phyloP scores from a whole-genome alignment of 2,329 filamentous ascomycete genomes.

The Knufia petricola region DNA sequence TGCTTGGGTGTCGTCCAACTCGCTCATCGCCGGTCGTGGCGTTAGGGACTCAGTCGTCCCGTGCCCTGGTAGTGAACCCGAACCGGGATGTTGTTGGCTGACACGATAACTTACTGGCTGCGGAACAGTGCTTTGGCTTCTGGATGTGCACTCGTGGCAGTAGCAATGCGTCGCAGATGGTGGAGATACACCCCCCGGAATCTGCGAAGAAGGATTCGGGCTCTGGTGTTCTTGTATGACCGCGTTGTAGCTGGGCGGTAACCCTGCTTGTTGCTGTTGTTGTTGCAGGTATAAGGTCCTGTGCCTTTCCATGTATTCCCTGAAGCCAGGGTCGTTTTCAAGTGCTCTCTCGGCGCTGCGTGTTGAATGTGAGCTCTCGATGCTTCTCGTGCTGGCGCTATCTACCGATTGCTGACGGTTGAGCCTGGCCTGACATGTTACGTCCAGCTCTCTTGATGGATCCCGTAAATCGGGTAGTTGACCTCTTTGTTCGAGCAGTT shows the following conservation, averaged over 20 bases:
- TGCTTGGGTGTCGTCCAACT: not conserved
- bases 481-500: not conserved
- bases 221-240: not conserved
- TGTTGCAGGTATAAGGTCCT: slow-evolving; percentile 2
- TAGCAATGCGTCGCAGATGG: not conserved
- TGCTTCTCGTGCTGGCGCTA: not conserved
- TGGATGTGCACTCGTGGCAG: not conserved
- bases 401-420: not conserved
- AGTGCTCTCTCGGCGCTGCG: not conserved
- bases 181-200: not conserved
- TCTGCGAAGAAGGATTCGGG: not conserved
- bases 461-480: slow-evolving; percentile 4
- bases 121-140: not conserved
- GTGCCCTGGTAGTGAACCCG: not conserved
- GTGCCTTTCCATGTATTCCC: slow-evolving; percentile 5
- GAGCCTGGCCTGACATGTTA: not conserved
- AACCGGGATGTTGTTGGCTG: too few relatives aligned
- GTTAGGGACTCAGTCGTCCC: too few relatives aligned
- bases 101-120: not conserved
- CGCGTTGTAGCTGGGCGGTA: slow-evolving; percentile 1
- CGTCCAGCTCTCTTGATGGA: slow-evolving; percentile 3
- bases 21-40: not conserved
- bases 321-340: slow-evolving; percentile 5
- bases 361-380: not conserved
- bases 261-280: not conserved